Evolutionary conservation across 2,329 filamentous ascomycete species (phyloP), one percentile per base, ranked within the genome.

Genomic region (Fusarium poae): DNA sequence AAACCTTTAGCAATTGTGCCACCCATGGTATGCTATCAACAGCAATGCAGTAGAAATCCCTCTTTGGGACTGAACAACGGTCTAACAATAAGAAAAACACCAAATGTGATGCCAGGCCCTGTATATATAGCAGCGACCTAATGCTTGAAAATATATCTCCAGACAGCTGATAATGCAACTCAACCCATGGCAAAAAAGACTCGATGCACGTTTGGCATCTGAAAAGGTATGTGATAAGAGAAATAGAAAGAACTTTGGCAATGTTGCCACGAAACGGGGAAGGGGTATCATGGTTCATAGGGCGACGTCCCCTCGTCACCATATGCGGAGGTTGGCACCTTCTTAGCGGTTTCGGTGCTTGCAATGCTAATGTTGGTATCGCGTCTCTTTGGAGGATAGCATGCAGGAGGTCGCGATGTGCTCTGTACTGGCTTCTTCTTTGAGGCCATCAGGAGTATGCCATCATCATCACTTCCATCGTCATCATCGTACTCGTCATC

Each of bases 271-370:
- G 54, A 57, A 66, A 58, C 44, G 58, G 67, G 57, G 57, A 62
- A 55, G 73, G 73, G 72, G 69, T 69, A 72, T 75, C 66, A 75
- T 67, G 58, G 44, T 67, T 75, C 73, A 62, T 71, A 73, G 43
- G 66, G 62, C 29, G 70, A 72, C 67, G 49, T 65, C 60, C 68
- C 65, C 64, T 77, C 76, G 65, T 77, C 79, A 62, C 77, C 77
- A 63, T 79, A 76, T 50, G 81, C 72, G 39, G 79, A 67, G 20
- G 65, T 57, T 18, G 65, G 61, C 30, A 87, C 75, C 75, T 88
- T 88, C 79, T 89, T 90, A 39, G 88, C 88, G 43, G 88, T 90
- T 70, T 89, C 88, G 2, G 86, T 88, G 73, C 87, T 89, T 32
- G 84, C 85, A 29, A 87, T 85, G 68, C 86, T 89, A 2, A 85